These are phyloP conservation scores for Penicillium daleae DNA, from an alignment of 495 filamentous ascomycete genomes.

Conservation along the genomic window DNA sequence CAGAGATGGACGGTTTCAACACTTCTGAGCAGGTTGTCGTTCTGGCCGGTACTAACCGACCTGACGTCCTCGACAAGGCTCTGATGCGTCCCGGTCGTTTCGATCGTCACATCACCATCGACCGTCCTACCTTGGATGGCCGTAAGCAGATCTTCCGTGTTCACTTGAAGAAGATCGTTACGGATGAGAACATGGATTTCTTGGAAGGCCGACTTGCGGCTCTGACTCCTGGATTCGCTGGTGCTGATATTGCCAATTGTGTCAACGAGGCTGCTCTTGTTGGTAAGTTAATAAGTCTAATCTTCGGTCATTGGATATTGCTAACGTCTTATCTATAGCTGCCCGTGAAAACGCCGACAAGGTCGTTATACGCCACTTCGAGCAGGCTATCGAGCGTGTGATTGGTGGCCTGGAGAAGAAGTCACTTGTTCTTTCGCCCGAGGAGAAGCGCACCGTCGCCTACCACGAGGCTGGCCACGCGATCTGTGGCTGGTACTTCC, in stretches of 20 bases:
- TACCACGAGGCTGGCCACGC: slow-evolving; percentile 99
- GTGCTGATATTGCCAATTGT: slow-evolving; percentile 97
- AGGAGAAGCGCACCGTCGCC: slow-evolving; percentile 92
- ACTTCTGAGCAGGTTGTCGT: slow-evolving; percentile 97
- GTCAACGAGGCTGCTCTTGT: slow-evolving; percentile 97
- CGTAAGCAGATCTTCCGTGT: slow-evolving; percentile 95
- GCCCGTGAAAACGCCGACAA: slow-evolving; percentile 75
- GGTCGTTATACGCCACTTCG: slow-evolving; percentile 88
- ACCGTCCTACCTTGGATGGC: slow-evolving; percentile 93
- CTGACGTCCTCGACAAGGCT: slow-evolving; percentile 92
- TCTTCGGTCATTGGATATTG: slow-evolving; percentile 12
- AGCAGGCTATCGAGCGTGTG: slow-evolving; percentile 95
- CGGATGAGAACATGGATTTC: slow-evolving; percentile 83
- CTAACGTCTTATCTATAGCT: slow-evolving; percentile 59
- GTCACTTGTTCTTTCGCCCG: slow-evolving; percentile 85
- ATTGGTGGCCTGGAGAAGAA: slow-evolving; percentile 96
- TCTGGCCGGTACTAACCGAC: slow-evolving; percentile 94
- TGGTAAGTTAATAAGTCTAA: slow-evolving; percentile 61
- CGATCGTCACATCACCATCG: slow-evolving; percentile 92
- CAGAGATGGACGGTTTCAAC: slow-evolving; percentile 99
- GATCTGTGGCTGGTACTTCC: slow-evolving; percentile 98
- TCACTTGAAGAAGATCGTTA: slow-evolving; percentile 90
- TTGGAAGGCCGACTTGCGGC: slow-evolving; percentile 85
- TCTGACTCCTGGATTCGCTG: slow-evolving; percentile 92
- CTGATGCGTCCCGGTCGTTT: slow-evolving; percentile 96